Evolutionary conservation across 2,329 filamentous ascomycete species (phyloP), one percentile per base, ranked within the genome.

Genomic region (Stagonosporopsis chrysanthemi): DNA sequence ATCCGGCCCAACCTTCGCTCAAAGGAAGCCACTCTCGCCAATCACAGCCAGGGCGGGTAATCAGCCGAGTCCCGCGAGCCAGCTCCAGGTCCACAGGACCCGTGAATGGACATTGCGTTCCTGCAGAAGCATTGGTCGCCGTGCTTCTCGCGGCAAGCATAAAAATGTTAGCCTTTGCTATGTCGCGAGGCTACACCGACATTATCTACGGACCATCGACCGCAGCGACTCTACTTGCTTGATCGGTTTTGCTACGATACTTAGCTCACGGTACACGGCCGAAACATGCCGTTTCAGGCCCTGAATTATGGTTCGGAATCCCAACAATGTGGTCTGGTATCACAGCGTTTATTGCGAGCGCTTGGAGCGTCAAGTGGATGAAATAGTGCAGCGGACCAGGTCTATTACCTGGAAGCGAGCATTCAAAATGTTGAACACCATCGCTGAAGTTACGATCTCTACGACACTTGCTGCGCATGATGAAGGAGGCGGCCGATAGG

Each of bases 101-200:
- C 38, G 39, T 44, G 39, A 52, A 36, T 49, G 49, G 48, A 52
- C 22, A 33, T 36, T 52, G 42, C 54, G 62, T 57, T 42, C 47
- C 46, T 56, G 58, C 56, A 55, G 62, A 52, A 62, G 44, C 48
- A 58, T 57, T 61, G 63, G 53, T 53, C 61, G 63, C 63, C 62
- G 69, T 73, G 71, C 70, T 71, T 71, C 65, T 66, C 71, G 70
- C 71, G 72, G 70, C 63, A 72, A 69, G 54, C 38, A 55, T 40
- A 50, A 56, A 60, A 64, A 40, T 31, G 39, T 12, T 52, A 57
- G 49, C 43, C 26, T 57, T 48, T 38, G 19, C 39, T n/a, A 57
- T 57, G 33, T 45, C 24, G 33, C 39, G 33, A 44, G 36, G 26
- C 44, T 26, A 48, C 54, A 49, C 48, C 54, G 48, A 52, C 31